phyloP scores from a whole-genome alignment of 345 rosid genomes.

The Eucalyptus viminalis region DNA sequence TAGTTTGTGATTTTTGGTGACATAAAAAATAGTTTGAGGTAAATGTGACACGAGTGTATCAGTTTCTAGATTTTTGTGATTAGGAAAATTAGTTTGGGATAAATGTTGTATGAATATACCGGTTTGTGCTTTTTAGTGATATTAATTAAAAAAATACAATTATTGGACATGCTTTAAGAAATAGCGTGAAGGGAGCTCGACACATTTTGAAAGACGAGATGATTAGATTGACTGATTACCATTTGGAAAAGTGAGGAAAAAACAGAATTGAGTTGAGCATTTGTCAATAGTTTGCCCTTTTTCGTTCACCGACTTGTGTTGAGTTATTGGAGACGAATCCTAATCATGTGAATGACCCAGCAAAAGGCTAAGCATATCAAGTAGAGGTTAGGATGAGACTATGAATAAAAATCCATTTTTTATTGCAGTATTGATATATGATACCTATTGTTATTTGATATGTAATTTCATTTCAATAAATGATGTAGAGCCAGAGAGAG shows the following conservation, averaged over 20 bases:
- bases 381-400: not conserved
- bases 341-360: not conserved
- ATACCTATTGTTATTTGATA: not conserved
- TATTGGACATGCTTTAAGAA: too few species aligned
- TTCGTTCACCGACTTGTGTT: not conserved
- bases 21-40: not conserved
- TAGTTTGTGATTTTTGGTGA: not conserved
- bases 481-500: not conserved
- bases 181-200: not conserved
- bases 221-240: not conserved
- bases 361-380: not conserved
- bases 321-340: not conserved
- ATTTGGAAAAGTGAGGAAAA: not conserved
- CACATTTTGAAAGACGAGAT: not conserved
- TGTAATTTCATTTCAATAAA: not conserved
- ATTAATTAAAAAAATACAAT: too few species aligned
- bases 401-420: not conserved
- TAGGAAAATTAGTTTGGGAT: not conserved
- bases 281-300: not conserved
- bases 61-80: not conserved
- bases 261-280: not conserved
- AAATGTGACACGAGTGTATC: not conserved
- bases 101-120: too few species aligned
- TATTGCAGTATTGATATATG: not conserved
- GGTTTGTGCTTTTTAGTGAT: too few species aligned